Evolutionary conservation across 1,284 basidiomycete genomes (phyloP), one percentile per base, ranked within the genome.

Genomic region (Trichosporon sp.): DNA sequence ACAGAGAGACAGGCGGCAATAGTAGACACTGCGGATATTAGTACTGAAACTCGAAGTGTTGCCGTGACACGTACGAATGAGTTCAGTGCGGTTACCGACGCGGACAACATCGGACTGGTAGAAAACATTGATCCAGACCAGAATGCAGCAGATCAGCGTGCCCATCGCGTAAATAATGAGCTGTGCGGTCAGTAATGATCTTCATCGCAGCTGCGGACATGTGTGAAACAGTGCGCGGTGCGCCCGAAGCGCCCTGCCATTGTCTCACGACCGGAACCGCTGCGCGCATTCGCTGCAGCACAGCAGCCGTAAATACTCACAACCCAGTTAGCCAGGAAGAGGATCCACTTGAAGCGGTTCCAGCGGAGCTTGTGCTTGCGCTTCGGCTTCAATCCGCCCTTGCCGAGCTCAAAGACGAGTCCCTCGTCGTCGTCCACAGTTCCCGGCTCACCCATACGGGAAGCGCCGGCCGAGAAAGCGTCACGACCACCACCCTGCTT

Each of bases 301-400:
- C 43, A 16, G n/a, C 43, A n/a, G 21, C 37, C 10, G 12, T 14
- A 14, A 14, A 31, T n/a, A 87, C 88, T 78, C 72, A 89, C 88
- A 38, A 88, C 64, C 38, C 81, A 78, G 78, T 90, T 90, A 46
- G 88, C 84, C 38, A 85, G 51, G 76, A 91, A 89, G 59, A 91
- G 79, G 10, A 85, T 83, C 89, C 89, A 91, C 79, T 91, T 91
- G 85, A 91, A 91, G 75, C 84, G 85, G 77, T 88, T 91, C 90
- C 90, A 91, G 38, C 87, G 84, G 75, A 89, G 81, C 73, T 85
- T 87, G 61, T 84, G 83, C 74, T 85, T 85, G 69, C 84, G 79
- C 74, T 83, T 76, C 43, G 82, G 82, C 83, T 78, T 82, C 78
- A 81, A 72, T 4, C 78, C 81, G 37, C 79, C 84, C 66, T 85